Conservation (phyloP, 139 green algal species). For the Asterochloris sp. region DNA sequence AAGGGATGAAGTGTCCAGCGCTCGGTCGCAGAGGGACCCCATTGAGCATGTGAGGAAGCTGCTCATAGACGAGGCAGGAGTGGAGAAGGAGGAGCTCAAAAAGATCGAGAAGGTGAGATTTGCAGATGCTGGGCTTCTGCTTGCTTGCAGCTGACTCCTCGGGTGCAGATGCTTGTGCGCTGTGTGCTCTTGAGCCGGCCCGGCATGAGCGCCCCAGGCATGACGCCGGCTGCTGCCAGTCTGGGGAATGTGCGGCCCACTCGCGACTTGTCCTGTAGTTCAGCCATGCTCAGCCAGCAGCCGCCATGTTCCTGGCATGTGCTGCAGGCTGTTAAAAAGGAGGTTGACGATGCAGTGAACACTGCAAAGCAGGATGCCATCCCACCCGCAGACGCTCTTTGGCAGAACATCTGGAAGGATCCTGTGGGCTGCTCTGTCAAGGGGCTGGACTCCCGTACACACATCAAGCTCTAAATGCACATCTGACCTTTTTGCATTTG, state of each 20-base stretch:
- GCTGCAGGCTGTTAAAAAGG: conserved; percentile 66
- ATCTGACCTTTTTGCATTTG: not conserved
- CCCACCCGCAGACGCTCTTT: conserved; percentile 43
- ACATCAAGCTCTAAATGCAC: conserved; percentile 11
- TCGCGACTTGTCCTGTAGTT: not conserved
- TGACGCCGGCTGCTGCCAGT: too few species aligned
- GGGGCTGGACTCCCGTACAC: conserved; percentile 23
- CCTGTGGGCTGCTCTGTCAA: conserved; percentile 28
- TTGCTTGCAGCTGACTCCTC: not conserved
- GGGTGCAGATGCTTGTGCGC: too few species aligned
- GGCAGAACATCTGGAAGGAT: conserved; percentile 56
- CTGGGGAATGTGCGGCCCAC: too few species aligned
- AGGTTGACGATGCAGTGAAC: conserved; percentile 86
- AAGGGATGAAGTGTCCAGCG: conserved; percentile 88
- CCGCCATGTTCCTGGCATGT: not conserved
- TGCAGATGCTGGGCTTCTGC: not conserved
- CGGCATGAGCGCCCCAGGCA: too few species aligned
- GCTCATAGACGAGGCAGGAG: conserved; percentile 60
- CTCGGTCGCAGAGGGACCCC: conserved; percentile 88
- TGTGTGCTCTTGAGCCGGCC: too few species aligned
- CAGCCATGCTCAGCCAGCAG: not conserved
- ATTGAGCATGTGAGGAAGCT: conserved; percentile 86
- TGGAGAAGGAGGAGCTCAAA: conserved; percentile 57
- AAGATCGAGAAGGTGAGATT: conserved; percentile 62
- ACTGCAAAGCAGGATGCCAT: conserved; percentile 63